Percentiles rank a stretch among this genome's conserved stretches.
Conservation (phyloP, 257 asterid genomes). For the Cordia subcordata region DNA sequence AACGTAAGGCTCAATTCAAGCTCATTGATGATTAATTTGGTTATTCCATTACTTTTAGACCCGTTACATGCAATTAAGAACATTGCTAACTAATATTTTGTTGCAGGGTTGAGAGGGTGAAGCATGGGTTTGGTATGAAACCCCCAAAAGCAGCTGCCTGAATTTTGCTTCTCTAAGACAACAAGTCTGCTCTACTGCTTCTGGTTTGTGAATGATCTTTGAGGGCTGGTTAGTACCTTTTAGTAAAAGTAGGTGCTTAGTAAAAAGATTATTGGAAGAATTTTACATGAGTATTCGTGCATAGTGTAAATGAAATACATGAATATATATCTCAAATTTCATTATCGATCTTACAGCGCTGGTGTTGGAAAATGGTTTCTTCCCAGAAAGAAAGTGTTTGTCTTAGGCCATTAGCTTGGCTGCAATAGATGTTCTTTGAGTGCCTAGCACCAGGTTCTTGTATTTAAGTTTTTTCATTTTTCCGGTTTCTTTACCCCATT, state of each 20-base stretch:
- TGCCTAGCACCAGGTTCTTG: too few species aligned
- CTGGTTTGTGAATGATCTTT: not conserved
- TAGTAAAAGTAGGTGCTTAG: not conserved
- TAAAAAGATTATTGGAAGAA: not conserved
- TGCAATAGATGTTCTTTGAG: not conserved
- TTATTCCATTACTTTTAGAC: not conserved
- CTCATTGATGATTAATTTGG: not conserved
- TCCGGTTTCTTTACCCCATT: not conserved
- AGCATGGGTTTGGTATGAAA: slow-evolving; percentile 87
- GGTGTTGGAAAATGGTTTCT: not conserved
- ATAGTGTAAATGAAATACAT: not conserved
- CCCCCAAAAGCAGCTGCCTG: slow-evolving; percentile 43
- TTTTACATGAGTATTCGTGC: not conserved
- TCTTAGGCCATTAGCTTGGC: not conserved
- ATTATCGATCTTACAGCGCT: not conserved
- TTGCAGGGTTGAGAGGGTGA: slow-evolving; percentile 70
- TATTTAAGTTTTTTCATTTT: not conserved
- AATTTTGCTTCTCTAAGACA: slow-evolving; percentile 2
- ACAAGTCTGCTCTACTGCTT: not conserved
- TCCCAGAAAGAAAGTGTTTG: too few species aligned
- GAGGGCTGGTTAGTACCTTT: slow-evolving; percentile 2
- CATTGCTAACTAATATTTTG: slow-evolving; percentile 17
- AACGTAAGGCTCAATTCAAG: slow-evolving; percentile 47
- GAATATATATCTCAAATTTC: too few species aligned
- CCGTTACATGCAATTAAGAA: slow-evolving; percentile 1